These are phyloP conservation scores for Phytophthora parvispora DNA, from an alignment of 352 stramenopile genomes.

Conservation along the genomic window DNA sequence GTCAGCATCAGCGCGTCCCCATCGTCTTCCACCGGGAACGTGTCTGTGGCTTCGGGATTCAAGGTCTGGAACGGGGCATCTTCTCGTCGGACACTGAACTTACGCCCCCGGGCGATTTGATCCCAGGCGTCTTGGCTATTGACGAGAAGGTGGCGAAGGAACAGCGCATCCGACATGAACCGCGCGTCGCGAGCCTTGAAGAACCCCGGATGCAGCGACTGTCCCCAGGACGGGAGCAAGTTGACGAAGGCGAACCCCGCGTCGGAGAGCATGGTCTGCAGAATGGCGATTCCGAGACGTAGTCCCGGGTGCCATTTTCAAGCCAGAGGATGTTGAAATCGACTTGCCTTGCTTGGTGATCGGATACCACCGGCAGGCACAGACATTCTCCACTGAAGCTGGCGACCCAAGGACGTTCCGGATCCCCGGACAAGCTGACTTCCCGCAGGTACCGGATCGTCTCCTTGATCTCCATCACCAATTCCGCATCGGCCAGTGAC, in stretches of 20 bases:
- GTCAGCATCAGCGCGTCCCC: neutral
- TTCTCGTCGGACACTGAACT: neutral
- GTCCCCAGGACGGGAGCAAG: neutral
- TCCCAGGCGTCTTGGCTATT: neutral
- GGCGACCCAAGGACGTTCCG: neutral
- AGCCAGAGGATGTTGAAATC: neutral
- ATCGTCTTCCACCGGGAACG: neutral
- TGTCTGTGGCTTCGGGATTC: neutral
- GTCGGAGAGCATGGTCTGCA: neutral
- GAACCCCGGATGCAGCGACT: neutral
- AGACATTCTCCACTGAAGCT: neutral
- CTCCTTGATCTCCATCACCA: neutral
- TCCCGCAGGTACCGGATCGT: neutral
- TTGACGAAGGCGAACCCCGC: slow-evolving; percentile 1
- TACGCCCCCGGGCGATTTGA: neutral
- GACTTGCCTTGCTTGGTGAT: neutral
- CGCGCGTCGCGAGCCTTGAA: neutral
- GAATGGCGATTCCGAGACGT: neutral
- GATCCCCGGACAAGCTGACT: neutral
- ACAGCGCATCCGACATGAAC: neutral
- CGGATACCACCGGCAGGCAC: neutral
- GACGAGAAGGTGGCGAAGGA: neutral
- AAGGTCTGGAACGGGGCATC: neutral
- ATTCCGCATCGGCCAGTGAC: neutral
- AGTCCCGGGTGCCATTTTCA: neutral